Conservation (phyloP, 129 eudicot genomes). For the Artemisia tridentata region DNA sequence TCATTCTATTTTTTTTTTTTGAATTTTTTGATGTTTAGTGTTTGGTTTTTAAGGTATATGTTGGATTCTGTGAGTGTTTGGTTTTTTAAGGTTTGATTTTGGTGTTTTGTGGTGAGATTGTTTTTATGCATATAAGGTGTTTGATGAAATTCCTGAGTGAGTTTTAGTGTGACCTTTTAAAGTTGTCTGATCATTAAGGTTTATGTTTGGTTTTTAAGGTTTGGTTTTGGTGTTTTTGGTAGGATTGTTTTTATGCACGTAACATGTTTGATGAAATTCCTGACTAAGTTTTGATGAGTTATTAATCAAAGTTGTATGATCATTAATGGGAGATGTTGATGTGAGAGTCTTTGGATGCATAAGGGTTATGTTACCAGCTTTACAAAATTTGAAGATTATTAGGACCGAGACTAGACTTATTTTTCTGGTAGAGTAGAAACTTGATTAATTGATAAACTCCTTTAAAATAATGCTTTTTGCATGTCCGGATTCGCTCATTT, state of each 20-base stretch:
- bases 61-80: conserved; percentile 1
- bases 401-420: too few relatives aligned
- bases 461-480: conserved; percentile 23
- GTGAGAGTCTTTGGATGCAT: too few relatives aligned
- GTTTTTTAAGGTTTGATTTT: conserved; percentile 7
- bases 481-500: too few relatives aligned
- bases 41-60: neutral
- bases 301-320: too few relatives aligned
- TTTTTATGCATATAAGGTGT: conserved; percentile 32
- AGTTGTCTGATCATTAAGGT: neutral
- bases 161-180: neutral
- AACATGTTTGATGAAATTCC: conserved; percentile 3
- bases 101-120: conserved; percentile 1
- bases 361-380: too few relatives aligned
- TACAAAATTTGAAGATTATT: too few relatives aligned
- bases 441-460: conserved; percentile 40
- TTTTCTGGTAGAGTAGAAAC: neutral
- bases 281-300: neutral
- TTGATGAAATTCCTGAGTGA: conserved; percentile 29
- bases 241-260: neutral
- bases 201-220: neutral
- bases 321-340: too few relatives aligned
- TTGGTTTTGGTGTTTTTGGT: neutral
- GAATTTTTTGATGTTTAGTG: neutral
- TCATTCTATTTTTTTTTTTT: conserved; percentile 7